Percentiles rank a stretch among this genome's conserved stretches.
phyloP scores from a whole-genome alignment of 2,329 filamentous ascomycete genomes.

The Blastomyces emzantsi region DNA sequence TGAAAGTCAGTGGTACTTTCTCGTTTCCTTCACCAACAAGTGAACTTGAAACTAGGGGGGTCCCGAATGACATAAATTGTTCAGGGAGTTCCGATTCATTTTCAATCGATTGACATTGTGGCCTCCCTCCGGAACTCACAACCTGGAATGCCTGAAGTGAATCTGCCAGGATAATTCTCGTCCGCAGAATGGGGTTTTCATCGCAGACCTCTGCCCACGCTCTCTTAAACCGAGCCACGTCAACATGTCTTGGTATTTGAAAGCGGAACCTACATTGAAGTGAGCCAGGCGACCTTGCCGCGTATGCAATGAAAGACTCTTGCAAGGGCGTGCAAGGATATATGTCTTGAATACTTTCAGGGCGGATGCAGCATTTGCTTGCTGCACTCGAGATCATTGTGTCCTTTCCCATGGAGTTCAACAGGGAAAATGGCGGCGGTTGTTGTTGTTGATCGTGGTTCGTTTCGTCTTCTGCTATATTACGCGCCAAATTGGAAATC shows the following conservation, averaged over 20 bases:
- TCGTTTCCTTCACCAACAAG: conserved; percentile 6
- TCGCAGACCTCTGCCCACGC: conserved; percentile 32
- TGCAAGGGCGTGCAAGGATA: conserved; percentile 38
- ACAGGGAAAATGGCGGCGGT: conserved; percentile 11
- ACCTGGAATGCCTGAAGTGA: conserved; percentile 23
- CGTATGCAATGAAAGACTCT: conserved; percentile 35
- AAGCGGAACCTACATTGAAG: conserved; percentile 35
- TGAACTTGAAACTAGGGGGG: conserved; percentile 12
- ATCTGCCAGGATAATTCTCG: conserved; percentile 27
- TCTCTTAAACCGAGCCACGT: conserved; percentile 29
- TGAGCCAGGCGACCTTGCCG: conserved; percentile 30
- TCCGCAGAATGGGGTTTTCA: conserved; percentile 34
- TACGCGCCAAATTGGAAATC: conserved; percentile 40
- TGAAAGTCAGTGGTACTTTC: conserved; percentile 18
- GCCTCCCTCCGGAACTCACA: conserved; percentile 19
- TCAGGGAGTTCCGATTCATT: conserved; percentile 12
- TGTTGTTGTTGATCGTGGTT: not conserved
- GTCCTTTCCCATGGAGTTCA: conserved; percentile 2
- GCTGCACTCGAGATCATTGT: conserved; percentile 16
- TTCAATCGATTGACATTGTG: conserved; percentile 17
- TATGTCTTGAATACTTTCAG: conserved; percentile 29
- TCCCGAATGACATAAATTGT: conserved; percentile 13
- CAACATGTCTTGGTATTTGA: conserved; percentile 22
- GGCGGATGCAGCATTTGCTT: conserved; percentile 15
- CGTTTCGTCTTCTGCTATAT: conserved; percentile 32